phyloP scores from a whole-genome alignment of 768 basidiomycete genomes.

The Xerocomus spinulosus region DNA sequence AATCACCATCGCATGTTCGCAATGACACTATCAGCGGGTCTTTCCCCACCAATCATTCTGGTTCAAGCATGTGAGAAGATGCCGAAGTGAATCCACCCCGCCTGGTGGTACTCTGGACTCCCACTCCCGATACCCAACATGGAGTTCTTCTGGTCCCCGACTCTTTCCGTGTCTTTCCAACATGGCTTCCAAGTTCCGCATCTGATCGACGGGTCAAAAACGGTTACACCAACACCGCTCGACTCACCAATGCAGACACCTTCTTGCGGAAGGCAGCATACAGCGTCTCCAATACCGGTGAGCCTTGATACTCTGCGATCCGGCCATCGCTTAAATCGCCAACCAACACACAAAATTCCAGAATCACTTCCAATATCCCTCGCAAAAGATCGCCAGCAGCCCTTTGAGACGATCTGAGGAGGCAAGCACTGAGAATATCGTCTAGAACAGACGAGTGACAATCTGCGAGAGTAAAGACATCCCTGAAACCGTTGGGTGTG shows the following conservation, averaged over 20 bases:
- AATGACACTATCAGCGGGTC: background rate
- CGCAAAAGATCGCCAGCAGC: slow-evolving; percentile 61
- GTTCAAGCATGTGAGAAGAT: slow-evolving; percentile 52
- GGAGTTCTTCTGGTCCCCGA: slow-evolving; percentile 16
- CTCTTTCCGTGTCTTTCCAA: slow-evolving; percentile 47
- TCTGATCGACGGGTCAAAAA: slow-evolving; percentile 35
- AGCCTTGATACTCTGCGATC: slow-evolving; percentile 64
- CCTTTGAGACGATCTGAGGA: slow-evolving; percentile 65
- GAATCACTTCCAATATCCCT: slow-evolving; percentile 55
- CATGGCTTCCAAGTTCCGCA: slow-evolving; percentile 49
- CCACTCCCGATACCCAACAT: slow-evolving; percentile 22
- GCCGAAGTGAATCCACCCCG: slow-evolving; percentile 50
- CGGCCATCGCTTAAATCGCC: slow-evolving; percentile 53
- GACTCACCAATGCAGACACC: slow-evolving; percentile 55
- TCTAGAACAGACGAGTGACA: slow-evolving; percentile 68
- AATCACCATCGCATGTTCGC: slow-evolving; percentile 7
- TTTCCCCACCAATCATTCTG: slow-evolving; percentile 55
- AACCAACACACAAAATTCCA: slow-evolving; percentile 63
- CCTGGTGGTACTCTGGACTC: slow-evolving; percentile 40
- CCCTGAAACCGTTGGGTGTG: slow-evolving; percentile 41
- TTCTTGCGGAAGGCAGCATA: slow-evolving; percentile 50
- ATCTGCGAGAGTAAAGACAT: slow-evolving; percentile 68
- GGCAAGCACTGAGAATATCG: slow-evolving; percentile 70
- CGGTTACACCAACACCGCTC: background rate
- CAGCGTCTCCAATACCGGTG: slow-evolving; percentile 49